Conservation (phyloP, 2,329 filamentous ascomycete genomes). For the Trichoderma afroharzianum region DNA sequence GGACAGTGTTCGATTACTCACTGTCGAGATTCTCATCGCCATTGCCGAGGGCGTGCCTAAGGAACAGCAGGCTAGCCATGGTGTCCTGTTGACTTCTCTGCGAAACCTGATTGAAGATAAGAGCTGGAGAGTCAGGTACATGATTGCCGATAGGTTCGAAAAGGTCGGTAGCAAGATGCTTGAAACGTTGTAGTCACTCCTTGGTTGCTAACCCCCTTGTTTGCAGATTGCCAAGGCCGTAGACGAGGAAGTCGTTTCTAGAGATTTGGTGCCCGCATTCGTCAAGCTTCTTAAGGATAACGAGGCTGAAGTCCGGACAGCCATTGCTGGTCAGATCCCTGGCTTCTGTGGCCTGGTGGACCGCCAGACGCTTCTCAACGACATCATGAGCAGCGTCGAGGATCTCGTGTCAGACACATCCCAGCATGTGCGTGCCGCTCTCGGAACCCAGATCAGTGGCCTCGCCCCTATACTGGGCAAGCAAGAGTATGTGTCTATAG, state of each 20-base stretch:
- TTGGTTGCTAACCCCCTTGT: neutral
- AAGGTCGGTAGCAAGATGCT: constrained; percentile 56
- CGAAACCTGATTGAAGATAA: constrained; percentile 97
- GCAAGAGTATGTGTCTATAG: constrained; percentile 69
- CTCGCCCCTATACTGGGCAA: constrained; percentile 96
- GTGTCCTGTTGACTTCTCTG: constrained; percentile 83
- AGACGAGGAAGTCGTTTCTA: constrained; percentile 89
- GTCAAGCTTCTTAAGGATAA: constrained; percentile 97
- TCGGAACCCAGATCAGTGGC: constrained; percentile 95
- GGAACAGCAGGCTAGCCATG: constrained; percentile 95
- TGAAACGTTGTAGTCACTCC: neutral
- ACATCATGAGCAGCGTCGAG: constrained; percentile 95
- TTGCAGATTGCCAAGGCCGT: constrained; percentile 92
- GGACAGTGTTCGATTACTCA: constrained; percentile 92
- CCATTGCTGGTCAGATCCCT: constrained; percentile 95
- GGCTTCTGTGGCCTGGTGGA: constrained; percentile 93
- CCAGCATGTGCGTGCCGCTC: constrained; percentile 91
- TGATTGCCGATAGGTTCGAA: constrained; percentile 98
- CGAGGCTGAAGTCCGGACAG: constrained; percentile 94
- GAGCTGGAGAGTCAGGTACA: constrained; percentile 98
- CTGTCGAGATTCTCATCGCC: constrained; percentile 92
- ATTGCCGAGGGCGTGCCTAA: constrained; percentile 97
- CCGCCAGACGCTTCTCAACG: constrained; percentile 80
- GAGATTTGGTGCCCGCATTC: constrained; percentile 93
- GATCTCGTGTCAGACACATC: constrained; percentile 94